Evolutionary conservation across 2,329 filamentous ascomycete species (phyloP), one percentile per base, ranked within the genome.

Genomic region (Exophiala sp.): DNA sequence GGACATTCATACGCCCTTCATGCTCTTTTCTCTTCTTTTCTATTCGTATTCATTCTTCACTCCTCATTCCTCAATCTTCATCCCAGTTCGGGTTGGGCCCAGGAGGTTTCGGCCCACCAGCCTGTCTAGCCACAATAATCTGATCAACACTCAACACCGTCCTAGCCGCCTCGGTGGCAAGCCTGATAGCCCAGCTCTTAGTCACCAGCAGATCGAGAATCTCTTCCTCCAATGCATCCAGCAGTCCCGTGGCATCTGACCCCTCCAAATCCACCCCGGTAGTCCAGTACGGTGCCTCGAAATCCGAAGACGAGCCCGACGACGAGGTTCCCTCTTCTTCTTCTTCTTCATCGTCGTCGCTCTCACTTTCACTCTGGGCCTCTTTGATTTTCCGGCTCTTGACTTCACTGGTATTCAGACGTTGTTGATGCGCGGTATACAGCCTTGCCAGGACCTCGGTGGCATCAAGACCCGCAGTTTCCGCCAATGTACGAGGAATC

Each of bases 81-180:
- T 85, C 82, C 82, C 82, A 83, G 65, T 81, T 81, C 39, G 90
- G 85, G 72, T 96, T 96, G 60, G 89, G 93, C 40, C 86, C 90
- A 23, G 93, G 93, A 49, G 91, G 91, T 79, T 98, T 98, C 18
- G 94, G 93, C 30, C 93, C 93, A 65, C 93, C 93, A 41, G 94
- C 93, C 74, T 97, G 93, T 73, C 91, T 83, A 57, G 94, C 90
- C 50, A 98, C 93, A 66, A 98, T 98, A 66, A 98, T 98, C 74
- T 98, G 94, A 71, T 98, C 93, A 32, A 98, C 93, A 41, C 89
- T 95, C 58, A 98, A 75, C 23, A 98, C 86, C 41, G 93, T 98
- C 63, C 93, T 81, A 46, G 89, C 91, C 34, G 93, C 85, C 72
- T 98, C 93, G 19, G 91, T 96, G 30, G 93, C 94, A 58, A 98